Conservation (phyloP, 1,284 basidiomycete genomes). For the Cryptococcus depauperatus region DNA sequence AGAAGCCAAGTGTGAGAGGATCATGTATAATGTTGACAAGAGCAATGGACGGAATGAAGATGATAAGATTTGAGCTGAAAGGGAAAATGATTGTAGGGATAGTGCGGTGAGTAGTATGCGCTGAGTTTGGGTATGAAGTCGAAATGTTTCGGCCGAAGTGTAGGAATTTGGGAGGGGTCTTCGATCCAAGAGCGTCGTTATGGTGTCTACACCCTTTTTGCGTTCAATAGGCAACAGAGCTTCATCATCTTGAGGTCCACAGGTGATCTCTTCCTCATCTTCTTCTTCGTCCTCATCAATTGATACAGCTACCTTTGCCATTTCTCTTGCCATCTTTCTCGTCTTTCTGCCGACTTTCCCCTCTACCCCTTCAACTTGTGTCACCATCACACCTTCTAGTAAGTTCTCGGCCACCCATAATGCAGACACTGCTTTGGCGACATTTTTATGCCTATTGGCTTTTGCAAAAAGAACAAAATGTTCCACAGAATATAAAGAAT, state of each 20-base stretch:
- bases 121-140: constrained; percentile 49
- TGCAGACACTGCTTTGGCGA: constrained; percentile 56
- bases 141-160: constrained; percentile 24
- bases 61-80: constrained; percentile 56
- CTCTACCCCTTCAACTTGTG: constrained; percentile 34
- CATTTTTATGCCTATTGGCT: constrained; percentile 35
- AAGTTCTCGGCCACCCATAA: constrained; percentile 73
- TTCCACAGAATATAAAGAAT: constrained; percentile 64
- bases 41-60: constrained; percentile 56
- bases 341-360: constrained; percentile 48
- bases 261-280: constrained; percentile 46
- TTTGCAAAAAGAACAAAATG: constrained; percentile 62
- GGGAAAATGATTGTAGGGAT: constrained; percentile 61
- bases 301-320: constrained; percentile 58
- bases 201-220: constrained; percentile 50
- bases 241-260: constrained; percentile 16
- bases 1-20: constrained; percentile 73
- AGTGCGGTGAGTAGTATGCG: constrained; percentile 49
- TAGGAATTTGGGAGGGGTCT: constrained; percentile 22
- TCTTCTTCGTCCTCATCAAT: constrained; percentile 58
- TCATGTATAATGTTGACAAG: constrained; percentile 68
- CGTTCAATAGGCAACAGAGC: constrained; percentile 50
- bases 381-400: constrained; percentile 59
- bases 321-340: constrained; percentile 57
- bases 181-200: constrained; percentile 42